Conservation (phyloP, 2,329 filamentous ascomycete species). For the Aspergillus tanneri region DNA sequence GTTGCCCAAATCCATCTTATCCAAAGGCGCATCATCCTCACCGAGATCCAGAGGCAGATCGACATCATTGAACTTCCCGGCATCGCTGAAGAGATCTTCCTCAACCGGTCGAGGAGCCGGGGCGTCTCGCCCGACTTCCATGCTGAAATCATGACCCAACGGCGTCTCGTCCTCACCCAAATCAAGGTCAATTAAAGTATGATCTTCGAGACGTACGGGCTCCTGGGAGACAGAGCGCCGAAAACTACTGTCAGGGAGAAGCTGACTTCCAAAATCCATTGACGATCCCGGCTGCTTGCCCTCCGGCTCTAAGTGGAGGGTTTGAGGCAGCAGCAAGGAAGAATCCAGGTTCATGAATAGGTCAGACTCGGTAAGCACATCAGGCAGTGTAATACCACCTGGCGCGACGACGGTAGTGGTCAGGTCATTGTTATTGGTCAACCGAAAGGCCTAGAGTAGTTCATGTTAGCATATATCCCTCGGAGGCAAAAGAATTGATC, state of each 20-base stretch:
- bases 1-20: slow-evolving; percentile 36
- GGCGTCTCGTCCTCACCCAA: slow-evolving; percentile 65
- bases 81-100: slow-evolving; percentile 55
- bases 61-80: slow-evolving; percentile 63
- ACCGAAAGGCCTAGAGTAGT: slow-evolving; percentile 76
- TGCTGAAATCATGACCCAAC: slow-evolving; percentile 63
- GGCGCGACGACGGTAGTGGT: slow-evolving; percentile 78
- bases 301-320: slow-evolving; percentile 51
- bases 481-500: neutral
- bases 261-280: slow-evolving; percentile 69
- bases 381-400: slow-evolving; percentile 82
- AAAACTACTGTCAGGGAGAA: slow-evolving; percentile 66
- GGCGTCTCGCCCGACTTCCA: slow-evolving; percentile 89
- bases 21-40: slow-evolving; percentile 47
- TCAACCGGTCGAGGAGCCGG: slow-evolving; percentile 64
- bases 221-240: slow-evolving; percentile 51
- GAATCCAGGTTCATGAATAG: slow-evolving; percentile 81
- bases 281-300: slow-evolving; percentile 36
- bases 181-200: slow-evolving; percentile 72
- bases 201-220: slow-evolving; percentile 59
- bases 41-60: slow-evolving; percentile 50
- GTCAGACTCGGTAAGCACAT: slow-evolving; percentile 90
- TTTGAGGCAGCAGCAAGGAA: slow-evolving; percentile 75
- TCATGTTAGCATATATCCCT: slow-evolving; percentile 33
- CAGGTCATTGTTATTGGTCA: slow-evolving; percentile 91